A percentile compares a stretch with the other conserved stretches of the same genome.
Evolutionary conservation across 805 yeast genomes (phyloP).

Genomic region (Barnettozyma californica): DNA sequence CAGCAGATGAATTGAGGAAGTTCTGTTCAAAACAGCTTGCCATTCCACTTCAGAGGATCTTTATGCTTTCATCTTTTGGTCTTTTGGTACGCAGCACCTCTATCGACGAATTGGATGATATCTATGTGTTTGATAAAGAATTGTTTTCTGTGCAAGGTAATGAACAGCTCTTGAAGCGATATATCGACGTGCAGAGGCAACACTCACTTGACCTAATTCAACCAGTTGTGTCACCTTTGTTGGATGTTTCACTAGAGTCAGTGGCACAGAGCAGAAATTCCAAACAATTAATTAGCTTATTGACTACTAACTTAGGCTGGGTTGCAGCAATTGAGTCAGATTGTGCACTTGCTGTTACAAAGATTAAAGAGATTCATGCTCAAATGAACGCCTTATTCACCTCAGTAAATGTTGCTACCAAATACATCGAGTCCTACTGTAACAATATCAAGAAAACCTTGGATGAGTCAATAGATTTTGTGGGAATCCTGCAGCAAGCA

Average conservation of each 20-base stretch:
- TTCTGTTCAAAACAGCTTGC: constrained; percentile 36
- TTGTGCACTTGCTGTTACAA: constrained; percentile 29
- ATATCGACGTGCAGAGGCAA: constrained; percentile 8
- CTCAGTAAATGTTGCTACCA: constrained; percentile 41
- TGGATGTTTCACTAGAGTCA: constrained; percentile 22
- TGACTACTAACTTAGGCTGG: constrained; percentile 50
- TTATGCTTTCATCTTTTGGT: constrained; percentile 63
- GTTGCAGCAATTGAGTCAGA: constrained; percentile 41
- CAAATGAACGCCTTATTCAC: constrained; percentile 40
- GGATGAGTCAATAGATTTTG: constrained; percentile 32
- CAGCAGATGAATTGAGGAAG: constrained; percentile 37
- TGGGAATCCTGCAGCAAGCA: constrained; percentile 35
- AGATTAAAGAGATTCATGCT: constrained; percentile 25
- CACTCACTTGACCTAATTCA: constrained; percentile 21
- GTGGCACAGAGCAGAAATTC: constrained; percentile 17
- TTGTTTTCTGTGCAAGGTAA: constrained; percentile 37
- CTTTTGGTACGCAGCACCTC: constrained; percentile 43
- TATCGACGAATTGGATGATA: constrained; percentile 45
- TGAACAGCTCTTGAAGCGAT: constrained; percentile 7
- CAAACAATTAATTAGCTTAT: constrained; percentile 24
- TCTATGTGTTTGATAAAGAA: constrained; percentile 60
- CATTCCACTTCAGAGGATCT: constrained; percentile 36
- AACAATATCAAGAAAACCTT: constrained; percentile 44
- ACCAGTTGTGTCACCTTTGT: constrained; percentile 34
- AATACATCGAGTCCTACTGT: constrained; percentile 44